Conservation (phyloP, 2,329 filamentous ascomycete genomes). For the Plectosphaerella cucumerina region DNA sequence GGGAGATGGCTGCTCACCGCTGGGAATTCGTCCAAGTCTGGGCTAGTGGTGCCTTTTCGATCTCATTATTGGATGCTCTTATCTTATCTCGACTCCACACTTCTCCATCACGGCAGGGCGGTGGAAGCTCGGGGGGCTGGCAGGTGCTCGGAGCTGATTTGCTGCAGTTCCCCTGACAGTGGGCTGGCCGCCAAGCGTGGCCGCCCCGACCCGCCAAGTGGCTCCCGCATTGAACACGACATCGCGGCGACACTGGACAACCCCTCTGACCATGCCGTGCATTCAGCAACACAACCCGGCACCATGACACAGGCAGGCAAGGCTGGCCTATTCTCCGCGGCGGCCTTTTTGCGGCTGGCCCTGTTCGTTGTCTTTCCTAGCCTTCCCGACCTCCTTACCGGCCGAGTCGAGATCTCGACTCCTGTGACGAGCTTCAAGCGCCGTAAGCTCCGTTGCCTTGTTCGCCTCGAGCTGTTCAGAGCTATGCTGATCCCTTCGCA, state of each 20-base stretch:
- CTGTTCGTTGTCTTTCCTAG: constrained; percentile 79
- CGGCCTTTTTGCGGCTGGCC: constrained; percentile 72
- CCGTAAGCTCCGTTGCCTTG: constrained; percentile 52
- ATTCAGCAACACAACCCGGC: constrained; percentile 11
- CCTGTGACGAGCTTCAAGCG: constrained; percentile 98
- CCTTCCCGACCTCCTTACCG: constrained; percentile 79
- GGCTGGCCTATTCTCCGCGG: constrained; percentile 64
- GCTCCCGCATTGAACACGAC: constrained; percentile 7
- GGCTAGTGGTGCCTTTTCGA: neutral
- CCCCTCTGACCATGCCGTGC: constrained; percentile 12
- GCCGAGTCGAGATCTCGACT: constrained; percentile 93
- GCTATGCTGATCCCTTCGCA: constrained; percentile 27
- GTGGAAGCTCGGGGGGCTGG: neutral
- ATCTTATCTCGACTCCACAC: neutral
- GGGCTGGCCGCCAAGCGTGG: neutral
- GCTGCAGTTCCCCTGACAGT: neutral
- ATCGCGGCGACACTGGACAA: constrained; percentile 4
- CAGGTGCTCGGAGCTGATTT: neutral
- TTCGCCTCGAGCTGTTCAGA: neutral
- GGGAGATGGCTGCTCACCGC: neutral
- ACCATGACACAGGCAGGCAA: constrained; percentile 37
- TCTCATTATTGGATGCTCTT: neutral
- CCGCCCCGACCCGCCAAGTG: constrained; percentile 16
- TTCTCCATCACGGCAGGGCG: neutral
- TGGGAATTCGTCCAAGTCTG: neutral